Base-by-base conservation (phyloP, 495 filamentous ascomycete species). In the Penicillium bovifimosum region DNA sequence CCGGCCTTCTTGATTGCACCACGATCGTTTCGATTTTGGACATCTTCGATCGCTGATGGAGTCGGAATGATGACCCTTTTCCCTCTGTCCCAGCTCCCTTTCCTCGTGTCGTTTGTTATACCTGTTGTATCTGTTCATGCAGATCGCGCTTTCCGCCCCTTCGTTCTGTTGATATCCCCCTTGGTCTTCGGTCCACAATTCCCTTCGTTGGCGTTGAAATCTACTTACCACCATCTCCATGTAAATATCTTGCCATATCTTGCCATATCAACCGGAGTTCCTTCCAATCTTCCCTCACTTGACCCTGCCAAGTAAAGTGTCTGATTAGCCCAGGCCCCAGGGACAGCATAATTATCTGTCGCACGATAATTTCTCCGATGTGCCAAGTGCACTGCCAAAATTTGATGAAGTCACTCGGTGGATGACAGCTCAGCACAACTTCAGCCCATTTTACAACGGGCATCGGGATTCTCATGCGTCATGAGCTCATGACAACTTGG, bases 91-190 rank as follows among this genome's bases (percentile, higher is more conserved):
- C 17, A 38, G 35, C 48, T 48, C 47, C 31, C 38, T 11, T 26
- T 48, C 18, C 6, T 34, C 2, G 34, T 47, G 11, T 43, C 24
- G 28, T 51, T 14, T 47, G 17, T 20, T 31, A 20, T 31, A 40
- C n/a, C 41, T 24, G n/a, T 16, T 42, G 28, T 16, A 6, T 11
- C n/a, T 31, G 36, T 41, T 26, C 6, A 6, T 18, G 31, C 45
- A 36, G 35, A 49, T 27, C 24, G 3, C 39, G 27, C 6, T 11
- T 41, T 48, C 31, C n/a, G 46, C 20, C 14, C 32, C n/a, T 8
- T 11, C 14, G n/a, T 53, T 53, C 14, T 64, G 55, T 62, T 54
- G 55, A 64, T 64, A 64, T 64, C 58, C 61, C 49, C 33, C 6
- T 53, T 41, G 39, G 46, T 45, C 44, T 36, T 32, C 17, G 38